A percentile compares a stretch with the other conserved stretches of the same genome.
Conservation (phyloP, 1,139 yeast species). For the Hemisphaericaspora subhashii region DNA sequence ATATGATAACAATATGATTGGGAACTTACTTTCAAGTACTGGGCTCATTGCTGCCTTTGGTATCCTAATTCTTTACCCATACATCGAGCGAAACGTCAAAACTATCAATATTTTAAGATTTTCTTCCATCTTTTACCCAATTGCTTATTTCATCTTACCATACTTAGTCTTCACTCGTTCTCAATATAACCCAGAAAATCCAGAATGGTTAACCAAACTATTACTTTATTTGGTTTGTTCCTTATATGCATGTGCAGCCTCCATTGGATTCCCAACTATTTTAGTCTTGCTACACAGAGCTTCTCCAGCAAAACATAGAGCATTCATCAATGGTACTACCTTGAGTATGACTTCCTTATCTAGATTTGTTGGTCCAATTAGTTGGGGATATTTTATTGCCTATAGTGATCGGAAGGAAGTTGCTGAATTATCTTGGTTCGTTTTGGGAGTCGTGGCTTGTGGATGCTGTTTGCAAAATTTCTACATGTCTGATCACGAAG, state of each 20-base stretch:
- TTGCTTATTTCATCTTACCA: constrained; percentile 52
- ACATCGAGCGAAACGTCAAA: constrained; percentile 48
- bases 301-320: constrained; percentile 49
- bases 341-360: constrained; percentile 54
- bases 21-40: constrained; percentile 53
- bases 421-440: constrained; percentile 55
- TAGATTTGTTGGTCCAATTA: constrained; percentile 56
- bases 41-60: constrained; percentile 55
- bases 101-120: constrained; percentile 46
- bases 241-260: constrained; percentile 31
- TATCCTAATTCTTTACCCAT: constrained; percentile 51
- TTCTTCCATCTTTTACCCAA: constrained; percentile 44
- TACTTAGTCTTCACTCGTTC: constrained; percentile 45
- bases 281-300: constrained; percentile 50
- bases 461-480: constrained; percentile 33
- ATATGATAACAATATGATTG: constrained; percentile 47
- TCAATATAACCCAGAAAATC: constrained; percentile 27
- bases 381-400: constrained; percentile 60
- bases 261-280: constrained; percentile 44
- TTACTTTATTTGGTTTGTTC: constrained; percentile 22
- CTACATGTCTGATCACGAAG: constrained; percentile 31
- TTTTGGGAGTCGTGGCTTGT: constrained; percentile 37
- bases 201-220: constrained; percentile 22
- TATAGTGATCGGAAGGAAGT: constrained; percentile 39
- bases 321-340: constrained; percentile 52